Evolutionary conservation across 805 yeast species (phyloP).

Genomic region (Danielia reshetovae): DNA sequence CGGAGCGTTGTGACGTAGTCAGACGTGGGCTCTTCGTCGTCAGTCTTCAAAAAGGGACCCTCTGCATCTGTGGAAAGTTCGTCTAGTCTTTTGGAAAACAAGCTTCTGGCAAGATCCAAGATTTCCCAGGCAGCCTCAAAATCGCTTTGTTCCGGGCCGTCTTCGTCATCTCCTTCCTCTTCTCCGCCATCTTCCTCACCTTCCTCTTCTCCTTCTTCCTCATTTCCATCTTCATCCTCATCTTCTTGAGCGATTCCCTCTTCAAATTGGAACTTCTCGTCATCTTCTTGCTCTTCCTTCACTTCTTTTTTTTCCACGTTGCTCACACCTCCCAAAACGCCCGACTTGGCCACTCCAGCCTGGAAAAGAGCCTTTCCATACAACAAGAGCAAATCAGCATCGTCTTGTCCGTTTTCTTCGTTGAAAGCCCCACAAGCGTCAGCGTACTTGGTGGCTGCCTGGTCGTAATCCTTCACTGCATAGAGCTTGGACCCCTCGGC

Average conservation of each 20-base stretch:
- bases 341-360: slow-evolving; percentile 69
- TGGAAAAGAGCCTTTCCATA: slow-evolving; percentile 82
- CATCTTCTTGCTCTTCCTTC: slow-evolving; percentile 6
- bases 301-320: slow-evolving; percentile 1
- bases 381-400: slow-evolving; percentile 67
- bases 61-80: slow-evolving; percentile 9
- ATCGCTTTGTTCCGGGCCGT: slow-evolving; percentile 51
- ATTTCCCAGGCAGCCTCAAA: slow-evolving; percentile 89
- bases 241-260: slow-evolving; percentile 15
- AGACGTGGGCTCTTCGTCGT: slow-evolving; percentile 28
- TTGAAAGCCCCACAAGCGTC: slow-evolving; percentile 63
- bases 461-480: slow-evolving; percentile 61
- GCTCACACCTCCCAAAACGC: slow-evolving; percentile 55
- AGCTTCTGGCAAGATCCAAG: slow-evolving; percentile 69
- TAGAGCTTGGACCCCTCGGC: slow-evolving; percentile 61
- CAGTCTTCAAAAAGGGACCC: slow-evolving; percentile 28
- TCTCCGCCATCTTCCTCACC: slow-evolving; percentile 21
- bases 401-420: slow-evolving; percentile 50
- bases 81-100: slow-evolving; percentile 48
- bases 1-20: slow-evolving; percentile 35
- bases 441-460: slow-evolving; percentile 67
- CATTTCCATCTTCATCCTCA: slow-evolving; percentile 20
- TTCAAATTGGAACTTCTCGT: slow-evolving; percentile 13
- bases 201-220: slow-evolving; percentile 12
- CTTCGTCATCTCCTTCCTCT: slow-evolving; percentile 27